Conservation (phyloP, 129 eudicot genomes). For the carrot (Daucus carota) region DNA sequence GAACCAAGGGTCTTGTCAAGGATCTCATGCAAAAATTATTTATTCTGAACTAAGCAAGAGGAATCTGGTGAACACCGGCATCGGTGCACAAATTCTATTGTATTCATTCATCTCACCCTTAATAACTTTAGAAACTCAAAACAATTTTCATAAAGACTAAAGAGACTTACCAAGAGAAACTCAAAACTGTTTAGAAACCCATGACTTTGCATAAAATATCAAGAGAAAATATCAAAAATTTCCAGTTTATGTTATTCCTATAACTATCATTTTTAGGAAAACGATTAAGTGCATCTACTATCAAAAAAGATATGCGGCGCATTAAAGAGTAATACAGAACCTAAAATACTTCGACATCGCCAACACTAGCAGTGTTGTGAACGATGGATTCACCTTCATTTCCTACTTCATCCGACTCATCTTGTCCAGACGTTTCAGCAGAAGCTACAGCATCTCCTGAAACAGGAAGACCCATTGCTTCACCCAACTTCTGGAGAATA, state of each 20-base stretch:
- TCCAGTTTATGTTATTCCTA: neutral
- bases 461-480: constrained; percentile 91
- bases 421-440: constrained; percentile 48
- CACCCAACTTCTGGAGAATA: constrained; percentile 72
- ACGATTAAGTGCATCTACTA: neutral
- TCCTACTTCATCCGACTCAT: constrained; percentile 56
- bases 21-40: neutral
- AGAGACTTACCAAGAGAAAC: neutral
- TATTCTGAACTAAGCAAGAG: neutral
- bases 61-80: neutral
- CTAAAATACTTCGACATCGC: constrained; percentile 74
- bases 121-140: neutral
- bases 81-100: too few relatives aligned
- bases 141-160: neutral
- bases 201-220: neutral
- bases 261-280: neutral
- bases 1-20: neutral
- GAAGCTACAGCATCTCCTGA: constrained; percentile 55
- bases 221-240: neutral
- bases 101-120: too few relatives aligned
- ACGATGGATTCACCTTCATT: constrained; percentile 84
- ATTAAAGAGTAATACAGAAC: neutral
- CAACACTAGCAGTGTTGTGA: constrained; percentile 85
- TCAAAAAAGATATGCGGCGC: neutral
- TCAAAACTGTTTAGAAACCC: neutral